Evolutionary conservation across 2,329 filamentous ascomycete species (phyloP).

Genomic region (Hysterium pulicare): DNA sequence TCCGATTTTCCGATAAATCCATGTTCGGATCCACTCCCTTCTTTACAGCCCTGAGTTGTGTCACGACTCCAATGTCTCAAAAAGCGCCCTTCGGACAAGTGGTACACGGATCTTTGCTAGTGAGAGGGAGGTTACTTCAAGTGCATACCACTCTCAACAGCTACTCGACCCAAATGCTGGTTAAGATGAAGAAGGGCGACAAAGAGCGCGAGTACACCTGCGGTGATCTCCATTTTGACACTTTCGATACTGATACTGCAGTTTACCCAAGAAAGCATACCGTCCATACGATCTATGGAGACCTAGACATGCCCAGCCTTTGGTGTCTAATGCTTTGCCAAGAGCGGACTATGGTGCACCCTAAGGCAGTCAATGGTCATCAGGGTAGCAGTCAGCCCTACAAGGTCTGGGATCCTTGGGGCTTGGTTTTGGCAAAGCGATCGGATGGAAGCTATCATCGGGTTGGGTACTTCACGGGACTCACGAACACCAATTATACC

Average conservation of each 20-base stretch:
- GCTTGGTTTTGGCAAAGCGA: not conserved
- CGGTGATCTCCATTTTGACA: not conserved
- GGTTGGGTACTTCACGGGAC: not conserved
- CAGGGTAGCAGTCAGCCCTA: not conserved
- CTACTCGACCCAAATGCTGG: too few species aligned
- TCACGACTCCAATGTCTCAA: not conserved
- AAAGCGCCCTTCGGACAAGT: not conserved
- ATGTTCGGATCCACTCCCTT: not conserved
- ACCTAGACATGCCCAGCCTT: not conserved
- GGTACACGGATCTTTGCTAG: not conserved
- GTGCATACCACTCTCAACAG: not conserved
- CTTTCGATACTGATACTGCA: not conserved
- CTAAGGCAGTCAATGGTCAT: not conserved
- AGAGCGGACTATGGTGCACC: not conserved
- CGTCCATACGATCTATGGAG: not conserved
- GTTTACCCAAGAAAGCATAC: not conserved
- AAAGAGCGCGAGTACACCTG: not conserved
- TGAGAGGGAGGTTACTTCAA: not conserved
- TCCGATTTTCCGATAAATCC: too few species aligned
- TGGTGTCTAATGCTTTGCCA: not conserved
- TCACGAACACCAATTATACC: not conserved
- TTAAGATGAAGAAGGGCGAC: not conserved
- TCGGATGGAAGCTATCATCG: not conserved
- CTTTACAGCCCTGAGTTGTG: not conserved
- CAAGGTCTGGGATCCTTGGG: not conserved